phyloP scores from a whole-genome alignment of 208 protist species.

The Leishmania aethiopica region DNA sequence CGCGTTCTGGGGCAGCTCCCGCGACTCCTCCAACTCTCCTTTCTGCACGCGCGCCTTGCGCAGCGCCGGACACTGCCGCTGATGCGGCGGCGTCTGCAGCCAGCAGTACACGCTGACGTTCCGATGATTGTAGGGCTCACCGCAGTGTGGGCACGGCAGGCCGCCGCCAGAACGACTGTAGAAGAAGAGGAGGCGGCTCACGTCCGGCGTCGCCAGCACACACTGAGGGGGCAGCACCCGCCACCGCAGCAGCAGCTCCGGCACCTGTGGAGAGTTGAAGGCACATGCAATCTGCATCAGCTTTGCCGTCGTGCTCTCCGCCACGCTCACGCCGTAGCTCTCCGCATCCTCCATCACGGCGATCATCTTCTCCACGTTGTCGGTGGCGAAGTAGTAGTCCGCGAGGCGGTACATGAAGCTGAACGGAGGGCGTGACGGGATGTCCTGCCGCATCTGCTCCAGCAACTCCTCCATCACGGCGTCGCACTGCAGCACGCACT shows the following conservation, averaged over 20 bases:
- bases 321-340: constrained; percentile 69
- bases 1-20: constrained; percentile 67
- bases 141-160: constrained; percentile 75
- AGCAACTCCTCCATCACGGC: constrained; percentile 86
- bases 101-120: constrained; percentile 83
- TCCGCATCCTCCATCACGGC: constrained; percentile 88
- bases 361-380: constrained; percentile 92
- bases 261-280: constrained; percentile 79
- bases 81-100: constrained; percentile 78
- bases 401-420: constrained; percentile 85
- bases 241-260: constrained; percentile 85
- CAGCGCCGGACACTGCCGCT: constrained; percentile 82
- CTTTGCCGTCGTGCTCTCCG: constrained; percentile 90
- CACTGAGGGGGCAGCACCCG: constrained; percentile 82
- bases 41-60: constrained; percentile 62
- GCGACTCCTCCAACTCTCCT: constrained; percentile 78
- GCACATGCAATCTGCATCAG: constrained; percentile 91
- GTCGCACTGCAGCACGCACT: constrained; percentile 87
- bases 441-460: constrained; percentile 64
- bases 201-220: constrained; percentile 87
- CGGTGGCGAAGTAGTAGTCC: constrained; percentile 92
- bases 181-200: constrained; percentile 91
- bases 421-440: constrained; percentile 80
- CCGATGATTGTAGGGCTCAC: constrained; percentile 88
- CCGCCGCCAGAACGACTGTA: constrained; percentile 81